Percentiles rank a stretch among this genome's conserved stretches.
Conservation (phyloP, 2,329 filamentous ascomycete species). For the Sarocladium kiliense region DNA sequence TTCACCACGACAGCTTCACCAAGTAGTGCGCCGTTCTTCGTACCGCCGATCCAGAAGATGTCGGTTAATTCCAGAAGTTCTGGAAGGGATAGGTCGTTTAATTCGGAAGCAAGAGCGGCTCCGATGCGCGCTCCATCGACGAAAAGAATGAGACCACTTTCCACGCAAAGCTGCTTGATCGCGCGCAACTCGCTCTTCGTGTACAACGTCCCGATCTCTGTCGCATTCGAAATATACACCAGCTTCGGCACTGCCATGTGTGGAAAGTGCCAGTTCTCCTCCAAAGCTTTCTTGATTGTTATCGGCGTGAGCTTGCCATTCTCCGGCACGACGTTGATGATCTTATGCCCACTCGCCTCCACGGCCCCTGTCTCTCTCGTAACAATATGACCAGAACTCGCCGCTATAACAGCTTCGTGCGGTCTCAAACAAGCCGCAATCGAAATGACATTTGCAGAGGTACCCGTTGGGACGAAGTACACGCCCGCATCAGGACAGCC, state of each 20-base stretch:
- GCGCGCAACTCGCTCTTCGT: constrained; percentile 33
- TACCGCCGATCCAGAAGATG: constrained; percentile 51
- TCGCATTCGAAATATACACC: constrained; percentile 48
- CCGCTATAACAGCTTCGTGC: constrained; percentile 46
- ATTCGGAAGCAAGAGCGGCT: constrained; percentile 33
- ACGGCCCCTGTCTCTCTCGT: constrained; percentile 45
- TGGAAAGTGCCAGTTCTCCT: constrained; percentile 45
- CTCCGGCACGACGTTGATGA: constrained; percentile 39
- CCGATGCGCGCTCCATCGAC: constrained; percentile 44
- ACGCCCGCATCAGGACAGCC: constrained; percentile 27
- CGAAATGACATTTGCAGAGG: constrained; percentile 46
- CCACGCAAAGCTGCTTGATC: constrained; percentile 37
- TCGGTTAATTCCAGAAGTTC: constrained; percentile 43
- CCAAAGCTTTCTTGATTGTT: constrained; percentile 34
- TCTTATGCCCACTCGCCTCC: constrained; percentile 46
- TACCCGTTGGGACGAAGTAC: constrained; percentile 47
- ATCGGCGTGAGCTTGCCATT: constrained; percentile 42
- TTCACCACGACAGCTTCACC: constrained; percentile 47
- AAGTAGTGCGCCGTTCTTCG: constrained; percentile 44
- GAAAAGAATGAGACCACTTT: constrained; percentile 35
- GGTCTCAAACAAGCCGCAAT: constrained; percentile 45
- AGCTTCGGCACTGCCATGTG: constrained; percentile 46
- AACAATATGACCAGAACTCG: constrained; percentile 44
- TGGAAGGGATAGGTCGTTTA: constrained; percentile 33
- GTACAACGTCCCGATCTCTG: constrained; percentile 45